These are phyloP conservation scores for Talaromyces rugulosus DNA, from an alignment of 2,329 filamentous ascomycete species.

Conservation along the genomic window DNA sequence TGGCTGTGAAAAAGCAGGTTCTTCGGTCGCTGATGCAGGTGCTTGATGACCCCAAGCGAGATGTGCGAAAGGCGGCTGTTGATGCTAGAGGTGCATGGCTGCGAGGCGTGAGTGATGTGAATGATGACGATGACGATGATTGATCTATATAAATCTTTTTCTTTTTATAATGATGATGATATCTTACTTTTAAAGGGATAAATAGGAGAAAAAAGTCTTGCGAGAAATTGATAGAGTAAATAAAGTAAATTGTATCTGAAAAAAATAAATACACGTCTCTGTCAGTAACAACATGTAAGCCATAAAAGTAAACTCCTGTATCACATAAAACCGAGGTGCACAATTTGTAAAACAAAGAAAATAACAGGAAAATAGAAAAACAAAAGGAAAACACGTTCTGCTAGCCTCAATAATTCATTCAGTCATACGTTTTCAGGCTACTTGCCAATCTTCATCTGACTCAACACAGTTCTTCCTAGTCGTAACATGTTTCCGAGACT, in stretches of 20 bases:
- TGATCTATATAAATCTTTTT: slow-evolving; percentile 1
- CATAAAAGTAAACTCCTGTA: neutral
- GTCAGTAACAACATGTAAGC: neutral
- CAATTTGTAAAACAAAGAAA: neutral
- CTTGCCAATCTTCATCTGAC: slow-evolving; percentile 4
- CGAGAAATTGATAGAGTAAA: neutral
- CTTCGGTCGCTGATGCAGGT: slow-evolving; percentile 51
- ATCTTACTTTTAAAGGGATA: neutral
- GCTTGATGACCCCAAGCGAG: slow-evolving; percentile 60
- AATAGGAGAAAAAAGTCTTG: no score
- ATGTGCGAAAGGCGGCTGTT: slow-evolving; percentile 60
- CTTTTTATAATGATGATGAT: neutral
- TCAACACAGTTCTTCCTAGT: slow-evolving; percentile 24
- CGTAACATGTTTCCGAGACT: slow-evolving; percentile 26
- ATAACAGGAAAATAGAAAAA: neutral
- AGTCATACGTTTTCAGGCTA: neutral
- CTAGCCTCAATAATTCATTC: neutral
- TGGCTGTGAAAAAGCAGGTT: slow-evolving; percentile 56
- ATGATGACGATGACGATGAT: slow-evolving; percentile 49
- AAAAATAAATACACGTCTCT: neutral
- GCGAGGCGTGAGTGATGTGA: slow-evolving; percentile 54
- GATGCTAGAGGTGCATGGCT: slow-evolving; percentile 59
- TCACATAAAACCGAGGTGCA: neutral
- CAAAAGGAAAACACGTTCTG: neutral
- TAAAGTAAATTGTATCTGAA: neutral